Conservation (phyloP, 1,284 basidiomycete species). For the Ganoderma meredithae region DNA sequence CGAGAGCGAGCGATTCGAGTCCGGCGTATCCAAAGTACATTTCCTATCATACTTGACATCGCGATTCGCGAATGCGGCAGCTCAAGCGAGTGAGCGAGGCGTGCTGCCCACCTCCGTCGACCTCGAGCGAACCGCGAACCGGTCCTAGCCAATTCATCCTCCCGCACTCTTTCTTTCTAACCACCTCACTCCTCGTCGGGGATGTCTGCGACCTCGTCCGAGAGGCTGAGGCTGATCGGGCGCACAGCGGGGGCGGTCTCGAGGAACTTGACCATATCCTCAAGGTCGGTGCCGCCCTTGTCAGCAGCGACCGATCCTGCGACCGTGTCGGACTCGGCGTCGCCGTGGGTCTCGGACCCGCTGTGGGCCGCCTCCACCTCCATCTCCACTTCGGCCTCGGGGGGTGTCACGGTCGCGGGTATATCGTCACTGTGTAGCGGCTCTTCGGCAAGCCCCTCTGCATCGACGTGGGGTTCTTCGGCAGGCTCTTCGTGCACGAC, state of each 20-base stretch:
- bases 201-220: slow-evolving; percentile 43
- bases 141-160: background rate
- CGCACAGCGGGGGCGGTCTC: slow-evolving; percentile 47
- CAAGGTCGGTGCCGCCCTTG: slow-evolving; percentile 53
- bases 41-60: background rate
- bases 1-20: background rate
- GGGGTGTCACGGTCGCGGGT: slow-evolving; percentile 9
- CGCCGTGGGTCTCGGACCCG: slow-evolving; percentile 30
- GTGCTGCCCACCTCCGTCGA: slow-evolving; percentile 7
- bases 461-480: slow-evolving; percentile 18
- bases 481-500: slow-evolving; percentile 11
- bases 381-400: slow-evolving; percentile 35
- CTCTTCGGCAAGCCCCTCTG: slow-evolving; percentile 16
- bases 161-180: background rate
- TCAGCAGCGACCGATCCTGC: slow-evolving; percentile 32
- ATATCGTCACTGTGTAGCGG: slow-evolving; percentile 16
- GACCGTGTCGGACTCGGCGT: slow-evolving; percentile 33
- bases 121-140: too few relatives aligned
- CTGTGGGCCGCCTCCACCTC: slow-evolving; percentile 36
- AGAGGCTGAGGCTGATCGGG: slow-evolving; percentile 44
- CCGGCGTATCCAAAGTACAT: slow-evolving; percentile 6
- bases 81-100: background rate
- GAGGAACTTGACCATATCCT: slow-evolving; percentile 70
- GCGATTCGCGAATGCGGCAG: background rate
- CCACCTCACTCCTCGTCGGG: slow-evolving; percentile 42